phyloP scores from a whole-genome alignment of 78 protist species.

The Tieghemostelium lacteum region DNA sequence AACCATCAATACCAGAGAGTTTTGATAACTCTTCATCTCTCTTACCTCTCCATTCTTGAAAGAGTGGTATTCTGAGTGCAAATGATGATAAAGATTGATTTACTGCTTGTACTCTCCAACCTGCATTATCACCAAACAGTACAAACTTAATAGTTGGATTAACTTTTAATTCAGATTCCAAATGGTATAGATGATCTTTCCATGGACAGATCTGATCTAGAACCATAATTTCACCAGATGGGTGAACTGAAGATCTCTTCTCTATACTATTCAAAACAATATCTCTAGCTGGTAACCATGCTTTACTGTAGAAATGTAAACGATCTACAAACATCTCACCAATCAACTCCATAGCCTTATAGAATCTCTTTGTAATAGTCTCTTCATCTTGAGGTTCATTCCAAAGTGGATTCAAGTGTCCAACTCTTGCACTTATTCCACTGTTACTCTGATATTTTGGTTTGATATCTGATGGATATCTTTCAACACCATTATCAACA shows the following conservation, averaged over 20 bases:
- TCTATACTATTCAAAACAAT: slow-evolving; percentile 76
- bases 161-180: slow-evolving; percentile 70
- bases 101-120: slow-evolving; percentile 84
- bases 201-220: slow-evolving; percentile 88
- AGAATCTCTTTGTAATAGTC: slow-evolving; percentile 40
- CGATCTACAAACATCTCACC: slow-evolving; percentile 72
- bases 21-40: slow-evolving; percentile 22
- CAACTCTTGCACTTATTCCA: slow-evolving; percentile 74
- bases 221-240: slow-evolving; percentile 75
- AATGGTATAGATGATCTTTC: slow-evolving; percentile 86
- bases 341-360: slow-evolving; percentile 80
- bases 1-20: slow-evolving; percentile 54
- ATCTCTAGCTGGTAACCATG: slow-evolving; percentile 90
- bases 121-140: slow-evolving; percentile 78
- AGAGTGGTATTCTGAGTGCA: slow-evolving; percentile 51
- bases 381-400: slow-evolving; percentile 66
- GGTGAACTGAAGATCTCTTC: slow-evolving; percentile 24
- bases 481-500: slow-evolving; percentile 90
- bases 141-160: slow-evolving; percentile 36
- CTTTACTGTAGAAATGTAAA: slow-evolving; percentile 51
- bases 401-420: slow-evolving; percentile 80
- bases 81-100: slow-evolving; percentile 20
- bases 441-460: slow-evolving; percentile 55
- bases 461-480: slow-evolving; percentile 43
- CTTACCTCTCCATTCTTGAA: slow-evolving; percentile 86